Percentiles rank a stretch among this genome's conserved stretches.
Evolutionary conservation across 805 yeast species (phyloP).

Genomic region (Lipomyces spencermartinsiae): DNA sequence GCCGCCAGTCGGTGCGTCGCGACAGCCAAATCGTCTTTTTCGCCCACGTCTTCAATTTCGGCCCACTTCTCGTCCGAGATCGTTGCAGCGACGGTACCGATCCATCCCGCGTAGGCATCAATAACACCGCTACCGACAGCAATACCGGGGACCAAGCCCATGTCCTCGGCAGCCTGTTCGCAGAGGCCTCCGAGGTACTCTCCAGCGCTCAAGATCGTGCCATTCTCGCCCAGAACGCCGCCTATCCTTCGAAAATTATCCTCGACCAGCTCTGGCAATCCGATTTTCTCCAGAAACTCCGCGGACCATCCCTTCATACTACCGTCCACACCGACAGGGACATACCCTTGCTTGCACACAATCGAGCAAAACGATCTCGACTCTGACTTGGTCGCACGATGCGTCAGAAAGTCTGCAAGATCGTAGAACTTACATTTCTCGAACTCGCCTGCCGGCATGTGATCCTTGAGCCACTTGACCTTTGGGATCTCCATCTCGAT

Average conservation of each 20-base stretch:
- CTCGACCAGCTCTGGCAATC: conserved; percentile 75
- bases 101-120: conserved; percentile 99
- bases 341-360: conserved; percentile 94
- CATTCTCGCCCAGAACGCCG: conserved; percentile 77
- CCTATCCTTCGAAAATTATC: conserved; percentile 82
- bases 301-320: conserved; percentile 88
- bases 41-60: conserved; percentile 19
- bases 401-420: conserved; percentile 88
- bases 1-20: conserved; percentile 92
- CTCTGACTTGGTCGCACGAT: conserved; percentile 85
- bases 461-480: conserved; percentile 91
- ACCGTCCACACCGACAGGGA: conserved; percentile 90
- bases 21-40: conserved; percentile 49
- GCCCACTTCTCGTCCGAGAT: conserved; percentile 57
- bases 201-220: conserved; percentile 83
- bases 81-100: conserved; percentile 95
- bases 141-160: conserved; percentile 81
- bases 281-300: conserved; percentile 72
- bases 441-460: conserved; percentile 70
- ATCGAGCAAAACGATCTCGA: conserved; percentile 88
- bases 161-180: conserved; percentile 70
- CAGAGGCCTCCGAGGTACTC: conserved; percentile 80
- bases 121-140: conserved; percentile 95
- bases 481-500: conserved; percentile 98
- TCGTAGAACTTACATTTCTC: conserved; percentile 80